Percentiles rank a stretch among this genome's conserved stretches.
These are phyloP conservation scores for Penicillium maclennaniae DNA, from an alignment of 495 filamentous ascomycete genomes.

Conservation along the genomic window DNA sequence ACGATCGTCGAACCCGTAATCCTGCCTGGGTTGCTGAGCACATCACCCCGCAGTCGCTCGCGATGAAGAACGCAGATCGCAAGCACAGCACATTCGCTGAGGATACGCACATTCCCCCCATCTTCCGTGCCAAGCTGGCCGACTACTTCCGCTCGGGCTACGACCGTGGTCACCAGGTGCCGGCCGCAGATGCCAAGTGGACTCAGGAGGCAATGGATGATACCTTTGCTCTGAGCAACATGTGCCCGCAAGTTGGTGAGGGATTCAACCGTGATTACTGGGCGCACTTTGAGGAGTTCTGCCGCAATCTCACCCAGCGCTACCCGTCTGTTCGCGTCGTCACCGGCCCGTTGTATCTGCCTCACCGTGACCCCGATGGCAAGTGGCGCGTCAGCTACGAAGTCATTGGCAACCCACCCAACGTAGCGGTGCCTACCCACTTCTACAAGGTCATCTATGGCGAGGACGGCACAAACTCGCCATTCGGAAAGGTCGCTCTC, in stretches of 20 bases:
- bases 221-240: slow-evolving; percentile 89
- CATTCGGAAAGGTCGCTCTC: slow-evolving; percentile 70
- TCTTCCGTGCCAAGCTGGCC: slow-evolving; percentile 83
- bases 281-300: slow-evolving; percentile 98
- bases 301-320: slow-evolving; percentile 69
- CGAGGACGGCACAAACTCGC: slow-evolving; percentile 64
- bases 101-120: slow-evolving; percentile 70
- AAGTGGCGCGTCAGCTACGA: slow-evolving; percentile 97
- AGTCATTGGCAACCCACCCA: slow-evolving; percentile 92
- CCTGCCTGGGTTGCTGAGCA: slow-evolving; percentile 96
- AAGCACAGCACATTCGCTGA: slow-evolving; percentile 80
- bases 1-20: slow-evolving; percentile 87
- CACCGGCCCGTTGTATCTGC: slow-evolving; percentile 91
- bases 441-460: slow-evolving; percentile 99
- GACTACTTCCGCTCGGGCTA: slow-evolving; percentile 92
- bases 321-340: slow-evolving; percentile 90
- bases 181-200: slow-evolving; percentile 95
- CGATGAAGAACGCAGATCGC: slow-evolving; percentile 71
- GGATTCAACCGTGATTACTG: slow-evolving; percentile 99
- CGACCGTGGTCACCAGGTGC: slow-evolving; percentile 76
- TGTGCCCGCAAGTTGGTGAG: slow-evolving; percentile 96
- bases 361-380: slow-evolving; percentile 73
- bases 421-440: slow-evolving; percentile 93
- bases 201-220: slow-evolving; percentile 88
- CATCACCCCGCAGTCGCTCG: slow-evolving; percentile 86